Base-by-base conservation (phyloP, 2,329 filamentous ascomycete species). In the Exophiala oligosperma region DNA sequence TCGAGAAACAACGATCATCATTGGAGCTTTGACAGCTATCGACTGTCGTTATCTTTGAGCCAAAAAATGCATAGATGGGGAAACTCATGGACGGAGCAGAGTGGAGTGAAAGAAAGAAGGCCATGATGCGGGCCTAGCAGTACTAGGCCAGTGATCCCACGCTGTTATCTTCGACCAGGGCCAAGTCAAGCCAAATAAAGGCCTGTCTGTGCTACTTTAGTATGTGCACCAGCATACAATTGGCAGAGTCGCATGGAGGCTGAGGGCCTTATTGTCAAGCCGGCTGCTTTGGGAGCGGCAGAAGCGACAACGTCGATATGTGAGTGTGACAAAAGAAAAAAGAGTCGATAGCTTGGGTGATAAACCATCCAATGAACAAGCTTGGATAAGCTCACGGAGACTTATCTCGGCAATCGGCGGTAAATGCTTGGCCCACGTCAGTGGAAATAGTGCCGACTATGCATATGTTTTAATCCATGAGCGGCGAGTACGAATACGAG, bases 131-230 rank as follows among this genome's bases (percentile, higher is more conserved):
- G 51, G 46, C 40, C 51, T 53, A 17, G 51, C 52, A 54, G 52
- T 48, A 54, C 29, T 48, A 24, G 29, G n/a, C n/a, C 35, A 28
- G 9, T 11, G 24, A 48, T 54, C 17, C 26, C 41, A 37, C 41
- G n/a, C 29, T 49, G 44, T 55, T 55, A 55, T 55, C 52, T 55
- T 41, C 9, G 52, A 32, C 44, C 21, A 55, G 44, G 52, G 32
- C 49, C 23, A 41, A n/a, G 26, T 29, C 46, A 28, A 12, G 28
- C 46, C 46, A 28, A 29, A 48, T 17, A 28, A 14, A 48, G 46
- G 46, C 28, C 14, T 48, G 46, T 48, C n/a, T 2, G 24, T 29
- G 49, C 49, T 17, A 2, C 2, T 35, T 11, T 35, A 35, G 29
- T 9, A 2, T 35, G 29, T 2, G 29, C 29, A 35, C 29, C 29